Conservation (phyloP, 2,329 filamentous ascomycete genomes). For the Corynespora cassiicola region DNA sequence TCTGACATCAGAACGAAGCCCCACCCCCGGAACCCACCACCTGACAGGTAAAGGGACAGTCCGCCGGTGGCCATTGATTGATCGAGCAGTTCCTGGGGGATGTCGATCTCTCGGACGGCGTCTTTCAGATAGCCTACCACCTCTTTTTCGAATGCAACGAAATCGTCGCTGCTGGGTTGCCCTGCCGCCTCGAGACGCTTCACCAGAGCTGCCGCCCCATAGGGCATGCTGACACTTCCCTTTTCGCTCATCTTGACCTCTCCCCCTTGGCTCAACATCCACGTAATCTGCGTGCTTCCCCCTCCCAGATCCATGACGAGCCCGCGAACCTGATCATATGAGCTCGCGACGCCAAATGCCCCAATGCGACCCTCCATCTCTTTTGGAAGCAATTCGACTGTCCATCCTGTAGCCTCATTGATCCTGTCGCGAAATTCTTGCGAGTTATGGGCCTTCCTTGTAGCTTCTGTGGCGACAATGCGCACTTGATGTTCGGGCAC, state of each 20-base stretch:
- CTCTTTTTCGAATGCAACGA: slow-evolving; percentile 56
- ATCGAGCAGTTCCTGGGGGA: slow-evolving; percentile 61
- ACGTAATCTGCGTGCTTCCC: slow-evolving; percentile 73
- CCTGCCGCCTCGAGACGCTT: slow-evolving; percentile 54
- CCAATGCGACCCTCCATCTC: slow-evolving; percentile 84
- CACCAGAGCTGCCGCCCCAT: slow-evolving; percentile 71
- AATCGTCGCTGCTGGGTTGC: slow-evolving; percentile 49
- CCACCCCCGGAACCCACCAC: slow-evolving; percentile 89
- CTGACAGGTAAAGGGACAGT: slow-evolving; percentile 78
- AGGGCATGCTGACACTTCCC: slow-evolving; percentile 71
- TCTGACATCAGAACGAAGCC: slow-evolving; percentile 86
- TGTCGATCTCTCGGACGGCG: slow-evolving; percentile 64
- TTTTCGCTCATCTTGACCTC: slow-evolving; percentile 42
- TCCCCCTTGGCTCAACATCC: slow-evolving; percentile 63
- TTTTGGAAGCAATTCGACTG: slow-evolving; percentile 75
- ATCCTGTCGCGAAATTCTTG: slow-evolving; percentile 72
- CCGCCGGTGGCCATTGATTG: slow-evolving; percentile 45
- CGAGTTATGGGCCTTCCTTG: slow-evolving; percentile 79
- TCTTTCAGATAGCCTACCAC: slow-evolving; percentile 65
- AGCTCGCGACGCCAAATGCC: slow-evolving; percentile 81
- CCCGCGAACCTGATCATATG: slow-evolving; percentile 72
- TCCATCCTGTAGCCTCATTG: slow-evolving; percentile 67
- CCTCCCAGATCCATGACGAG: slow-evolving; percentile 89
- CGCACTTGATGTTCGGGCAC: slow-evolving; percentile 71
- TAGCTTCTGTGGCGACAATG: slow-evolving; percentile 88